Conservation (phyloP, 805 yeast genomes). For the Barnettozyma populi region DNA sequence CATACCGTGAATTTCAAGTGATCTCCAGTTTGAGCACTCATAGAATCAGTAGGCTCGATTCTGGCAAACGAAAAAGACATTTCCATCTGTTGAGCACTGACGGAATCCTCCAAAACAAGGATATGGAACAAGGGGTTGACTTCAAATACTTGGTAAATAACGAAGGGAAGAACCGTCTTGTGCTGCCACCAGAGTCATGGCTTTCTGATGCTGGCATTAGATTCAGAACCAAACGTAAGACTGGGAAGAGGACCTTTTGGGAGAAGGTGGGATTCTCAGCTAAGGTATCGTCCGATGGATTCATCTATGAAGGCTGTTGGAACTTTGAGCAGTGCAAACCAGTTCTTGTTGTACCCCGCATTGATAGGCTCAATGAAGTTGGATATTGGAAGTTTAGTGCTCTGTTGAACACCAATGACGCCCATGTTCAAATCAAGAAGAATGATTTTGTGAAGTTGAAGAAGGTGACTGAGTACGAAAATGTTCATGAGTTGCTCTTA, state of each 20-base stretch:
- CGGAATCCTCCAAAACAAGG: slow-evolving; percentile 5
- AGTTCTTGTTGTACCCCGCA: slow-evolving; percentile 1
- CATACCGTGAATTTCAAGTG: neutral
- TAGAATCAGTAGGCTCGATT: slow-evolving; percentile 2
- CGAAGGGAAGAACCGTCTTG: neutral
- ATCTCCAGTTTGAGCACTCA: neutral
- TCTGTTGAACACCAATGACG: slow-evolving; percentile 1
- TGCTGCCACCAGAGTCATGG: slow-evolving; percentile 2
- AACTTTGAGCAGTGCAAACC: slow-evolving; percentile 6
- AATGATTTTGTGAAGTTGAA: neutral
- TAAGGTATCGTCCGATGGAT: neutral
- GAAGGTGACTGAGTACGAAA: neutral
- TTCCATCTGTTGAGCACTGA: slow-evolving; percentile 1
- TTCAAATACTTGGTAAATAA: slow-evolving; percentile 1
- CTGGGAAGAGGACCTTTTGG: neutral
- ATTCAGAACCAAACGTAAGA: neutral
- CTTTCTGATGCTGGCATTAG: neutral
- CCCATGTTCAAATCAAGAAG: neutral
- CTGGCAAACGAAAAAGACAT: neutral
- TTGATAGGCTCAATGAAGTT: neutral
- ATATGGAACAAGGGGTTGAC: slow-evolving; percentile 2
- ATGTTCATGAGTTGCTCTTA: neutral
- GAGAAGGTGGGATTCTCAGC: neutral
- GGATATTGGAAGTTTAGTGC: slow-evolving; percentile 4
- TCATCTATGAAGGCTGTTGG: slow-evolving; percentile 4